Percentiles rank a stretch among this genome's conserved stretches.
Conservation (phyloP, 192 early-diverging fungal genomes). For the Backusella macrospora region DNA sequence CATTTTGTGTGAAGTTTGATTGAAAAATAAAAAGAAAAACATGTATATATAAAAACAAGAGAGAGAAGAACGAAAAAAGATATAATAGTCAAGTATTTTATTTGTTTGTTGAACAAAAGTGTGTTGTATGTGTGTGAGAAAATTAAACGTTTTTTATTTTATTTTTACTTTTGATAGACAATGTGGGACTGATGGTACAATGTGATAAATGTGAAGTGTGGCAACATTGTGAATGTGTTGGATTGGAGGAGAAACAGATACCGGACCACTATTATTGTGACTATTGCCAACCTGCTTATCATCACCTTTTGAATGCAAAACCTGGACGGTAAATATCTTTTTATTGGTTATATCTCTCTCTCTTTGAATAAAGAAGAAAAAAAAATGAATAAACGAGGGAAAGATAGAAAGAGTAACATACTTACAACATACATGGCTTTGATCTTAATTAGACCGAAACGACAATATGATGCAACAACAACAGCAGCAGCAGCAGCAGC, state of each 20-base stretch:
- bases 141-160: conserved; percentile 4
- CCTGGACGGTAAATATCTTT: conserved; percentile 41
- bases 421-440: neutral
- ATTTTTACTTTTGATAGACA: conserved; percentile 32
- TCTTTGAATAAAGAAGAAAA: neutral
- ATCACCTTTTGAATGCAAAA: conserved; percentile 57
- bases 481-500: neutral
- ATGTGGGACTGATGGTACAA: conserved; percentile 86
- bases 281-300: conserved; percentile 81
- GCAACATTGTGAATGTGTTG: conserved; percentile 95
- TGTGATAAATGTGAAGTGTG: conserved; percentile 92
- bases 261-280: conserved; percentile 95
- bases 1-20: neutral
- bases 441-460: conserved; percentile 7
- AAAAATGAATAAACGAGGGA: too few species aligned
- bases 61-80: neutral
- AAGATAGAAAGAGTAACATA: too few species aligned
- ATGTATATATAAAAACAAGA: too few species aligned
- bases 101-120: neutral
- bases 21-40: too few species aligned
- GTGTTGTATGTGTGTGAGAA: neutral
- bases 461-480: neutral
- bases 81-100: neutral
- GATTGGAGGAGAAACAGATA: conserved; percentile 72
- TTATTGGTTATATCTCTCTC: too few species aligned